Percentiles rank a stretch among this genome's conserved stretches.
These are phyloP conservation scores for Corynascus novoguineensis DNA, from an alignment of 495 filamentous ascomycete genomes.

Conservation along the genomic window DNA sequence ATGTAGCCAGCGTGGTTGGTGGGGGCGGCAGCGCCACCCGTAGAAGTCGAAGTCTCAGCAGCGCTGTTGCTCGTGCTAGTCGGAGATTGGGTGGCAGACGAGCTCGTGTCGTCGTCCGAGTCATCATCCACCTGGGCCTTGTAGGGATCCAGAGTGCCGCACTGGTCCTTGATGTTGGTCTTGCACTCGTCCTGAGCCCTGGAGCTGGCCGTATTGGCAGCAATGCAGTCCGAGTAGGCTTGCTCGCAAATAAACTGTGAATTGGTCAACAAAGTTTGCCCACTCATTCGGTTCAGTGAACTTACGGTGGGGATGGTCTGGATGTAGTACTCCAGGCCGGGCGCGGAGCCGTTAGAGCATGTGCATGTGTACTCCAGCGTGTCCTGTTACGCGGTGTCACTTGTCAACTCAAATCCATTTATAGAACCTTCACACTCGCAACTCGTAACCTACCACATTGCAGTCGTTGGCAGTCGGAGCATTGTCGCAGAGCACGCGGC, in stretches of 20 bases:
- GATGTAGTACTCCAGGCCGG: constrained; percentile 34
- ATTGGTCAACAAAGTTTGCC: background rate
- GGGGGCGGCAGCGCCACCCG: constrained; percentile 18
- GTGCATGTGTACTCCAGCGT: constrained; percentile 28
- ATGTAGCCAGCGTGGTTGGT: constrained; percentile 22
- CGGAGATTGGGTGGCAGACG: constrained; percentile 7
- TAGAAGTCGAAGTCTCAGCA: constrained; percentile 10
- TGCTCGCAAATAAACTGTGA: constrained; percentile 31
- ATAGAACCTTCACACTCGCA: background rate
- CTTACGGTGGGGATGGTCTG: constrained; percentile 35
- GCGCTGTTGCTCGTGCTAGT: constrained; percentile 11
- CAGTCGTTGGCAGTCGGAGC: constrained; percentile 24
- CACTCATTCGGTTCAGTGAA: background rate
- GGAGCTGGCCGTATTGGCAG: constrained; percentile 20
- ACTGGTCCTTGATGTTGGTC: constrained; percentile 29
- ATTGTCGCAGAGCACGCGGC: constrained; percentile 29
- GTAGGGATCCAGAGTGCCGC: constrained; percentile 31
- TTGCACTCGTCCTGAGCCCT: constrained; percentile 30
- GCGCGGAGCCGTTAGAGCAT: constrained; percentile 32
- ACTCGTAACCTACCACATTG: constrained; percentile 23
- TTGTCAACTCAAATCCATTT: background rate
- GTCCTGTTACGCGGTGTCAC: constrained; percentile 20
- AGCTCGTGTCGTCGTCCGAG: constrained; percentile 2
- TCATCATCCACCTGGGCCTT: constrained; percentile 17
- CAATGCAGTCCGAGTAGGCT: constrained; percentile 30